Evolutionary conservation across 2,329 filamentous ascomycete genomes (phyloP), one percentile per base, ranked within the genome.

Genomic region (Colletotrichum chrysophilum): DNA sequence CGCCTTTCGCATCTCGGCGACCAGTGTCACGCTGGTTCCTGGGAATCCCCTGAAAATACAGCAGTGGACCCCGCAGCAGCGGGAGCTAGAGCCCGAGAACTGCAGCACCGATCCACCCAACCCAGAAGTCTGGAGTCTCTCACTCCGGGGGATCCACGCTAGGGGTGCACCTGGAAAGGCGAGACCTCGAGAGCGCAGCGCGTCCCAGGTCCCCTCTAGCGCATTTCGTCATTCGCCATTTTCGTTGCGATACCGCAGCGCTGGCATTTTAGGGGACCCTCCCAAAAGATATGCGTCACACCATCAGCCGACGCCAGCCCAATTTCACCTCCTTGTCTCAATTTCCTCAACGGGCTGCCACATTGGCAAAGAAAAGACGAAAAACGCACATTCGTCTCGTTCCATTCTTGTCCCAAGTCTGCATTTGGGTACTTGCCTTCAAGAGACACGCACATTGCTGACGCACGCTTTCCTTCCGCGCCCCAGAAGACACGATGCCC

Each of bases 211-310:
- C 21, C 36, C 71, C 52, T 60, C 43, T 70, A 70, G 70, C 73
- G 73, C 61, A 76, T 76, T 76, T 68, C 76, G 74, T 77, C 76
- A 77, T 76, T 74, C 43, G 64, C 64, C 69, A 64, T 67, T 68
- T 75, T 73, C 43, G 62, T 68, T 75, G 70, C 73, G 69, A 72
- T 67, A 68, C 64, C 70, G 69, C 64, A 73, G 48, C 67, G 34
- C 10, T 48, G 36, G 65, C 65, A 56, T 67, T 67, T 67, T 67
- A 30, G 34, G 32, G n/a, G n/a, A 18, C 32, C 28, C 62, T 66
- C 18, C 36, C 48, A 16, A 21, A 34, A 60, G 61, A 70, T 52
- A 52, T 74, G 71, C 67, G 38, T 76, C 69, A 67, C 56, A 26
- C 21, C 26, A 68, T 52, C 16, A 43, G 16, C 55, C 8, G 13